These are phyloP conservation scores for Phyllosticta capitalensis DNA, from an alignment of 2,329 filamentous ascomycete genomes.

Conservation along the genomic window DNA sequence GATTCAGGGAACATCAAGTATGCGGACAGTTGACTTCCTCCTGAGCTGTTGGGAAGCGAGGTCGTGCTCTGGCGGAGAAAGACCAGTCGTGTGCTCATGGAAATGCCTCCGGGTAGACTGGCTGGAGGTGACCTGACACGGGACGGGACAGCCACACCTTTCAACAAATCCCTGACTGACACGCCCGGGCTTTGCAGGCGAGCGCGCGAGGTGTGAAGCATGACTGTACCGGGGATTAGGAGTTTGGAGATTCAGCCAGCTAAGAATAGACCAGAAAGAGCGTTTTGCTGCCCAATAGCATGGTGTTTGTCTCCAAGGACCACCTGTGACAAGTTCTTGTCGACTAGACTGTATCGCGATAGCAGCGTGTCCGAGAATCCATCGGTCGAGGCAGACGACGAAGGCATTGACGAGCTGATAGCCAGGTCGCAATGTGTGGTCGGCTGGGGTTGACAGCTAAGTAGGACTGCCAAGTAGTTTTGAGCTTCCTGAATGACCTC, in stretches of 20 bases:
- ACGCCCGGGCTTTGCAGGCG: neutral
- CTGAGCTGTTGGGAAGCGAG: neutral
- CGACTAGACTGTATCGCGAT: neutral
- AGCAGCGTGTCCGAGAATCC: neutral
- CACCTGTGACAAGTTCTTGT: neutral
- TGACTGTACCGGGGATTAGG: neutral
- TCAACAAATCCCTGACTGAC: neutral
- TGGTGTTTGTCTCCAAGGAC: neutral
- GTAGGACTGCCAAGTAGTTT: too few relatives aligned
- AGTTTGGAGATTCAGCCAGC: neutral
- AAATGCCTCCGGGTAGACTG: neutral
- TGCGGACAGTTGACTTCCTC: neutral
- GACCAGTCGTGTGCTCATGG: neutral
- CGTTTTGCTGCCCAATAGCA: neutral
- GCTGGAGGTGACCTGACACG: neutral
- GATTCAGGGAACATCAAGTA: neutral
- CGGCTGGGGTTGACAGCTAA: neutral
- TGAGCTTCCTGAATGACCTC: too few relatives aligned
- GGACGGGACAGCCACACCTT: neutral
- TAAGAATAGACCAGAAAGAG: neutral
- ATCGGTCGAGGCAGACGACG: neutral
- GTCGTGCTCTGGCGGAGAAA: neutral
- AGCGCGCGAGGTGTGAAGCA: neutral
- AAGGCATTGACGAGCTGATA: neutral
- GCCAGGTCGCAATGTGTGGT: neutral